phyloP scores from a whole-genome alignment of 352 stramenopile species.

The Pythium rishiriense region DNA sequence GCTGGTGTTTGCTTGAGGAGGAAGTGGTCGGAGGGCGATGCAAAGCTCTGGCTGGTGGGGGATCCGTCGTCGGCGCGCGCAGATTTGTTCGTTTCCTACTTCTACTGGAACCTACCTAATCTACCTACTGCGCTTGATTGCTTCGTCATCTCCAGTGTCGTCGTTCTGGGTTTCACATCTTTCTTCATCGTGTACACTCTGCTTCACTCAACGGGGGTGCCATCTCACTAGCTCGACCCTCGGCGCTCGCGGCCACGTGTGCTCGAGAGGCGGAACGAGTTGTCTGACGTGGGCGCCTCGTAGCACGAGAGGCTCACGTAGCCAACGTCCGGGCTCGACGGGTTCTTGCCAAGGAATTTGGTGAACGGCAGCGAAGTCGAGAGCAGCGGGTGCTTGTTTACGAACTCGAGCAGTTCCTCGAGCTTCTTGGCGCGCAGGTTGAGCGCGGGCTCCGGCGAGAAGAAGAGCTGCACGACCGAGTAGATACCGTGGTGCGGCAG shows the following conservation, averaged over 20 bases:
- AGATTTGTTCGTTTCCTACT: slow-evolving; percentile 26
- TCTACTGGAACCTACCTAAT: slow-evolving; percentile 28
- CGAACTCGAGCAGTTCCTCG: slow-evolving; percentile 58
- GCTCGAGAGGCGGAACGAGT: slow-evolving; percentile 27
- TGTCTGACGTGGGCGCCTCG: slow-evolving; percentile 52
- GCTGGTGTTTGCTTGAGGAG: neutral
- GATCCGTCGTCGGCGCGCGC: slow-evolving; percentile 15
- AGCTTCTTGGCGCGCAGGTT: slow-evolving; percentile 50
- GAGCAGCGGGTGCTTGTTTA: slow-evolving; percentile 55
- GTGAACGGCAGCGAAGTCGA: slow-evolving; percentile 42
- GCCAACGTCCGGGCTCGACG: slow-evolving; percentile 56
- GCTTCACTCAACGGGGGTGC: slow-evolving; percentile 8
- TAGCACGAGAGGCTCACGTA: slow-evolving; percentile 77
- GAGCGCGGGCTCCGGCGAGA: slow-evolving; percentile 59
- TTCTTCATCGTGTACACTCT: slow-evolving; percentile 11
- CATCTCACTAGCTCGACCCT: slow-evolving; percentile 18
- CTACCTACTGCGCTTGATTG: slow-evolving; percentile 27
- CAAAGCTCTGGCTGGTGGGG: neutral
- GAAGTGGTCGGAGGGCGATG: neutral
- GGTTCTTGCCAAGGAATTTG: slow-evolving; percentile 73
- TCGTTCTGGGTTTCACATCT: slow-evolving; percentile 1
- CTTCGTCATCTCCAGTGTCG: slow-evolving; percentile 23
- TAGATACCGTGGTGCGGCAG: slow-evolving; percentile 64
- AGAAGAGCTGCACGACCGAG: slow-evolving; percentile 69
- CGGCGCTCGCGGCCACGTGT: slow-evolving; percentile 15